These are phyloP conservation scores for Penstemon davidsonii DNA, from an alignment of 257 asterid genomes.

Conservation along the genomic window DNA sequence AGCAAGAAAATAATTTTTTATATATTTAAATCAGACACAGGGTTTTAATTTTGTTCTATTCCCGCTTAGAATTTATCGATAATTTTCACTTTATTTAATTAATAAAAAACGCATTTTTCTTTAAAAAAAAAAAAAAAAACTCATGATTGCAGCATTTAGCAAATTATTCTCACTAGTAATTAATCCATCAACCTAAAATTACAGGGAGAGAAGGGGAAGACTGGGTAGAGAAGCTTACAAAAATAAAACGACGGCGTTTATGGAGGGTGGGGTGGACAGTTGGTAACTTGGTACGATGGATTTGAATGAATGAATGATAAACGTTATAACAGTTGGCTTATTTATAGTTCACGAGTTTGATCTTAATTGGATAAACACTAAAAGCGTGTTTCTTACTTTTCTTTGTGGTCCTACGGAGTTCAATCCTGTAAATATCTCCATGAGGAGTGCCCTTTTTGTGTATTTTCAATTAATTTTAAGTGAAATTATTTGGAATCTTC, in stretches of 20 bases:
- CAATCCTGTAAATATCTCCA: too few relatives aligned
- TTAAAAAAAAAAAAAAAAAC: background rate
- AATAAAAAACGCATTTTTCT: background rate
- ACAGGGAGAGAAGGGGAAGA: background rate
- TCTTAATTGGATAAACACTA: background rate
- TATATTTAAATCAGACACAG: too few relatives aligned
- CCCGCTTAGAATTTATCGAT: too few relatives aligned
- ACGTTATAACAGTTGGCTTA: constrained; percentile 34
- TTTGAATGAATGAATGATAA: constrained; percentile 5
- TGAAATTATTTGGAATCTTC: too few relatives aligned
- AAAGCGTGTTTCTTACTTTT: constrained; percentile 7
- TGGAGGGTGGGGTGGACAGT: background rate
- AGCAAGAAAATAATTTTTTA: background rate
- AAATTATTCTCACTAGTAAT: background rate
- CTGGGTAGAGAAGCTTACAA: constrained; percentile 6
- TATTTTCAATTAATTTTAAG: too few relatives aligned
- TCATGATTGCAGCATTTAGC: background rate
- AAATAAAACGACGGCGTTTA: constrained; percentile 23
- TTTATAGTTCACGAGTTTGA: background rate
- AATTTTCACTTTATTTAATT: too few relatives aligned
- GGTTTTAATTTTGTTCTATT: too few relatives aligned
- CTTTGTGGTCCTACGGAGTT: constrained; percentile 21
- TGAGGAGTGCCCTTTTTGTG: too few relatives aligned
- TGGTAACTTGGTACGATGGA: background rate
- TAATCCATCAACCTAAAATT: background rate